These are phyloP conservation scores for Xylaria venustula DNA, from an alignment of 495 filamentous ascomycete genomes.

Conservation along the genomic window DNA sequence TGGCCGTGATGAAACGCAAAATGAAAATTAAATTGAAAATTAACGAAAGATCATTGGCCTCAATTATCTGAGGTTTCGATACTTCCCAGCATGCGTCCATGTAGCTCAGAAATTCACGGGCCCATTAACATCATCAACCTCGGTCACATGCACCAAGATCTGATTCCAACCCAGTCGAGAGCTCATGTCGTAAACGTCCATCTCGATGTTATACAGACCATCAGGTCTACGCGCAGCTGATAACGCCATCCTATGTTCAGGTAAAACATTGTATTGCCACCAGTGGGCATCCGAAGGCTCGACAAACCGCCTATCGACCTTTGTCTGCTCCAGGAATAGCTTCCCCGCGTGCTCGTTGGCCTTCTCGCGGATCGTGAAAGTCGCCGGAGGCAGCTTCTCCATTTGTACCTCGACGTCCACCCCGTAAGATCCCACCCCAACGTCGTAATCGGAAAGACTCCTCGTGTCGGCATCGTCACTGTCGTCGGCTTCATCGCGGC, in stretches of 20 bases:
- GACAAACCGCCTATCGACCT: neutral
- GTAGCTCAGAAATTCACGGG: constrained; percentile 6
- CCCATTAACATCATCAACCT: constrained; percentile 9
- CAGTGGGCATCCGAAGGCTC: neutral
- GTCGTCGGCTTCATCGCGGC: neutral
- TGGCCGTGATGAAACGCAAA: too few species aligned
- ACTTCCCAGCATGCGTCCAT: neutral
- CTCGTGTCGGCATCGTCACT: neutral
- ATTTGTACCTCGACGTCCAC: neutral
- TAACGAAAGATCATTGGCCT: too few species aligned
- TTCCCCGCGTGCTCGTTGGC: constrained; percentile 8
- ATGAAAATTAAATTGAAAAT: too few species aligned
- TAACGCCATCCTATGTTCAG: neutral
- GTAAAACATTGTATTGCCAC: constrained; percentile 3
- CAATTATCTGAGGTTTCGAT: neutral
- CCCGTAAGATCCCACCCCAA: neutral
- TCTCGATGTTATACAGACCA: neutral
- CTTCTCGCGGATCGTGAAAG: constrained; percentile 2
- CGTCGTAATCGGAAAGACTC: neutral
- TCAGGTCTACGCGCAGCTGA: neutral
- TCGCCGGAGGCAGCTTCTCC: neutral
- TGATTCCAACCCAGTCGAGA: neutral
- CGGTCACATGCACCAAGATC: neutral
- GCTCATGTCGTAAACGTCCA: neutral
- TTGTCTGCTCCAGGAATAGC: neutral